Percentiles rank a stretch among this genome's conserved stretches.
Evolutionary conservation across 75 land plant species (phyloP).

Genomic region (Pseudotsuga menziesii): DNA sequence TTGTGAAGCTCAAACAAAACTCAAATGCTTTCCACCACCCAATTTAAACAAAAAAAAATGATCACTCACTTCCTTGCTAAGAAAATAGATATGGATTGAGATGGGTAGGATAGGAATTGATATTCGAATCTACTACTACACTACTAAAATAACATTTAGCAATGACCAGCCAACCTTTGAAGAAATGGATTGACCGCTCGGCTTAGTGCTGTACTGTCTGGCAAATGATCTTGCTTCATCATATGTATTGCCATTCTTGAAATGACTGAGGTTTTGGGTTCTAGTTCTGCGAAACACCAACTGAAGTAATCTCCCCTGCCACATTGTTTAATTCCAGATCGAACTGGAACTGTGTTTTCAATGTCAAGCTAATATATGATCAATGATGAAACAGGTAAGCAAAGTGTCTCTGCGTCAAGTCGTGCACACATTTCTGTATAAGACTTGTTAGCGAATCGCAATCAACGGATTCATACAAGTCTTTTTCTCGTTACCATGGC

Average conservation of each 20-base stretch:
- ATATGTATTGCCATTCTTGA: not conserved
- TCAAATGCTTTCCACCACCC: not conserved
- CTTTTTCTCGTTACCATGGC: too few species aligned
- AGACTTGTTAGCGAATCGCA: too few species aligned
- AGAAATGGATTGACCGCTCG: not conserved
- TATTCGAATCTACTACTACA: not conserved
- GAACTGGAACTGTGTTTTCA: too few species aligned
- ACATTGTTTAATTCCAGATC: not conserved
- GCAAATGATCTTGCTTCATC: conserved; percentile 1
- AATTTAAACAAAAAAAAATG: not conserved
- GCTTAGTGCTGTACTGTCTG: not conserved
- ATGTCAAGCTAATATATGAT: too few species aligned
- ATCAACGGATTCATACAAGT: too few species aligned
- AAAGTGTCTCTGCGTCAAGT: too few species aligned
- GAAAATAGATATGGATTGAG: not conserved
- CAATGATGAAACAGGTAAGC: too few species aligned
- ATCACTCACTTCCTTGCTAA: not conserved
- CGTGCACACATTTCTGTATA: too few species aligned
- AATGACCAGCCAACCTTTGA: not conserved
- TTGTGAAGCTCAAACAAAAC: not conserved
- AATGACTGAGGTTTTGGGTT: conserved; percentile 5
- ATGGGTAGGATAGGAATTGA: not conserved
- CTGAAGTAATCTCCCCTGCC: not conserved
- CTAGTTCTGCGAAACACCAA: not conserved
- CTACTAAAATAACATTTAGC: not conserved